These are phyloP conservation scores for Vanrija sp. DNA, from an alignment of 1,284 basidiomycete genomes.

Conservation along the genomic window DNA sequence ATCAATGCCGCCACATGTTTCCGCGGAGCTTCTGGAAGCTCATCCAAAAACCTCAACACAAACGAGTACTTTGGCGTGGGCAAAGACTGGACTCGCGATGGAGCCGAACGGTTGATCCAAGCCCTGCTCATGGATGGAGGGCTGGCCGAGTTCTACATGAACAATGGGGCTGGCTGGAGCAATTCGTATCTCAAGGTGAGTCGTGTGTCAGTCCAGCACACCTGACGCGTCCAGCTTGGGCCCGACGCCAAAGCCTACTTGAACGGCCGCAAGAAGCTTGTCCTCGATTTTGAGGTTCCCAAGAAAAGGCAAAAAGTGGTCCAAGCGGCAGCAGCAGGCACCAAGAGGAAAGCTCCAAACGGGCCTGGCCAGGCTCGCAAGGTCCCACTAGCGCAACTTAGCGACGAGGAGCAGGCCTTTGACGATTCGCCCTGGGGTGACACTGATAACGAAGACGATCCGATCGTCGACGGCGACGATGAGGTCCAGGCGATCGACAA, in stretches of 20 bases:
- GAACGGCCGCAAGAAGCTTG: constrained; percentile 24
- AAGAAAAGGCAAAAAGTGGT: constrained; percentile 2
- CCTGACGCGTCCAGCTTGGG: constrained; percentile 27
- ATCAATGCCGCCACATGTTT: constrained; percentile 42
- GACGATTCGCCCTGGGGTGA: constrained; percentile 38
- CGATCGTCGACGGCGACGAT: neutral
- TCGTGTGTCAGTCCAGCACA: neutral
- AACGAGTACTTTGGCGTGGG: constrained; percentile 39
- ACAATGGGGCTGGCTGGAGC: constrained; percentile 40
- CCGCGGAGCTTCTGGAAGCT: constrained; percentile 32
- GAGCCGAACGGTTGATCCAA: constrained; percentile 45
- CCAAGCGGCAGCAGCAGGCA: neutral
- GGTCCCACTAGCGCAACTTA: constrained; percentile 23
- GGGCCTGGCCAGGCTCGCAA: constrained; percentile 14
- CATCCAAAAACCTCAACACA: constrained; percentile 28
- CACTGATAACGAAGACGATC: constrained; percentile 29
- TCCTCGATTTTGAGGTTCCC: constrained; percentile 32
- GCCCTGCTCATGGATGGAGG: constrained; percentile 40
- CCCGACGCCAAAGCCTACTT: constrained; percentile 20
- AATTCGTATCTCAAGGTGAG: constrained; percentile 46
- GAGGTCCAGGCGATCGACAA: too few species aligned
- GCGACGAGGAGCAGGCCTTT: constrained; percentile 30
- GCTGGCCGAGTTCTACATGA: constrained; percentile 33
- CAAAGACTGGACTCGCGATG: constrained; percentile 33
- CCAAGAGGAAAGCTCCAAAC: neutral